Base-by-base conservation (phyloP, 202 grass and related monocot genomes). In the Digitaria exilis region DNA sequence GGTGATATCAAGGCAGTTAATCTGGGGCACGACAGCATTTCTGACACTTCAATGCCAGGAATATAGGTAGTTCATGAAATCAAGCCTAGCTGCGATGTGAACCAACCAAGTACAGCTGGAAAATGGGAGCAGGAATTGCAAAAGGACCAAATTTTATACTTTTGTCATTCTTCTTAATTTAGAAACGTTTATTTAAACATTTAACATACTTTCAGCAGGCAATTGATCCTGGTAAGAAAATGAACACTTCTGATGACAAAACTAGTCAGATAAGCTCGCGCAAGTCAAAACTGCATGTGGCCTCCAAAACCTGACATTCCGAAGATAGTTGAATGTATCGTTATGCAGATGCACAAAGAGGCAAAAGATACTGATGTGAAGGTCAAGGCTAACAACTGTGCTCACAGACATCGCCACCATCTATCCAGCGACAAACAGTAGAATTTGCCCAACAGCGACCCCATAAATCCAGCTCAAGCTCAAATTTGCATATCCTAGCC, bases 401-500 rank as follows among this genome's bases (percentile, higher is more conserved):
- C 15, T 48, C 35, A 25, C 15, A 66, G 26, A 44, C 7, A 50
- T 68, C 12, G 24, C 15, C 15, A 24, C 22, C 56, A 39, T 16
- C 30, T 61, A 3, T 22, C 62, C 9, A 48, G 25, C 17, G 30
- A 19, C 22, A 9, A 64, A 64, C 2, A 45, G 11, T 44, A 32
- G 31, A 28, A 59, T 62, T 70, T 9, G 10, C 32, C 16, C 80
- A 7, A 41, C 49, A 48, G 60, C 72, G 10, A 12, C 31, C 8
- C 25, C 24, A 70, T 15, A 59, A 80, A 37, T 69, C 41, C 45
- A 58, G 44, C 58, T 13, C 55, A 76, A 56, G 71, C 54, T 50
- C 35, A 69, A 44, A 44, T 76, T 45, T 9, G 44, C 1, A 52
- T 14, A 32, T 54, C 14, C 17, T 61, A 41, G 18, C 24, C 48